Base-by-base conservation (phyloP, 768 basidiomycete species). In the Chalciporus sphaerocephalus region DNA sequence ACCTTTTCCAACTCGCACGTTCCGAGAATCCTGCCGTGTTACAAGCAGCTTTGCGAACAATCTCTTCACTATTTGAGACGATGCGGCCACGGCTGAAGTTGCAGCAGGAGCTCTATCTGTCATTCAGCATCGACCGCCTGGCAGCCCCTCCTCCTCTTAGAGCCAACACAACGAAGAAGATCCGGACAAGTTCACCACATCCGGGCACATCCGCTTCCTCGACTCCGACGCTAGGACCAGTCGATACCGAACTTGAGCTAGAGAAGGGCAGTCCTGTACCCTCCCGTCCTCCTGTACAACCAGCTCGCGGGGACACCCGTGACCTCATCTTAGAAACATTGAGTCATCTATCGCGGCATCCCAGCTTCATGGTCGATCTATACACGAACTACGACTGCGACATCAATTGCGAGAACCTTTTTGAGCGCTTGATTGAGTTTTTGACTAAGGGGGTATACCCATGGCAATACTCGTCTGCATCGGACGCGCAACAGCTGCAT, bases 341-440 rank as follows among this genome's bases (percentile, higher is more conserved):
- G 20, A 78, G 78, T 43, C 85, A 89, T 43, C 79, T 94, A 35
- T 85, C 89, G 13, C 75, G 86, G 3, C 82, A 87, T 56, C 81
- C 89, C 2, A 89, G 85, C 60, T 94, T 95, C 70, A 92, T 96
- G 87, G 90, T 95, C 37, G 92, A 98, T 58, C 72, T 96, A 12
- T 99, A 92, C 70, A 77, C 83, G 44, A 99, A 98, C 64, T 99
- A 97, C 65, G 96, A 99, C 61, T 97, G 93, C 59, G 92, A 96
- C 58, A 82, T 87, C 53, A 95, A 97, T 59, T 92, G 91, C 64
- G 96, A 98, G 70, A 95, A 98, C 63, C 68, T 98, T 45, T 95
- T 94, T 55, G 94, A 98, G 61, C 75, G 90, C 13, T 69, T 97
- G 17, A 71, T 94, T 48, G 88, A 85, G 20, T 96, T 98, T 64